Conservation (phyloP, 495 filamentous ascomycete species). For the Talaromyces thailandensis region DNA sequence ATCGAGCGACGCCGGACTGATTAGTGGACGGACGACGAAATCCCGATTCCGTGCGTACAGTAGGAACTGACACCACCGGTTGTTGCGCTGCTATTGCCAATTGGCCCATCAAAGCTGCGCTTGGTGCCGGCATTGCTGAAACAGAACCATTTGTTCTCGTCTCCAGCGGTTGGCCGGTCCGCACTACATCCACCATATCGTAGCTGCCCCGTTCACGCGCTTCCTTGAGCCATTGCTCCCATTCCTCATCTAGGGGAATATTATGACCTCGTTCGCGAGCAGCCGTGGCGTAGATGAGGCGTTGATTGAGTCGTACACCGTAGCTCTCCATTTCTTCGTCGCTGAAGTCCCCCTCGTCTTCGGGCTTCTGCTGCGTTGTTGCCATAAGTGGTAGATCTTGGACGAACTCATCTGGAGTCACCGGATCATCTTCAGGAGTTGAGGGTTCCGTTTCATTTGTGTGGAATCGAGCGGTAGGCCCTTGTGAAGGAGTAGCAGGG, state of each 20-base stretch:
- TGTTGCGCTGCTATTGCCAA: constrained; percentile 3
- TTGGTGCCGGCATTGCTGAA: constrained; percentile 12
- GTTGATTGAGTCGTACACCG: constrained; percentile 62
- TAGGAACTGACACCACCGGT: neutral
- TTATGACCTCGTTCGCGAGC: constrained; percentile 52
- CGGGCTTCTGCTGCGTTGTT: constrained; percentile 13
- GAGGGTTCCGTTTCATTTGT: constrained; percentile 22
- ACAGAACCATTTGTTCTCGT: constrained; percentile 18
- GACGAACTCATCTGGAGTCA: neutral
- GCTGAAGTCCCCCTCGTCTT: constrained; percentile 51
- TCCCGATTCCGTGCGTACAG: constrained; percentile 5
- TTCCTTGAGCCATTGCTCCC: constrained; percentile 82
- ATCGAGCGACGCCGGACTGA: constrained; percentile 17
- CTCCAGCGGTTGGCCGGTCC: constrained; percentile 27
- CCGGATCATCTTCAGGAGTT: constrained; percentile 14
- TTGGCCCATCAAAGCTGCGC: neutral
- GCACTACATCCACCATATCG: constrained; percentile 34
- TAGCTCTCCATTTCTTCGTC: constrained; percentile 64
- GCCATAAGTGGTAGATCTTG: neutral
- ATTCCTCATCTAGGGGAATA: constrained; percentile 66
- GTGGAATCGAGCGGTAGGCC: constrained; percentile 25
- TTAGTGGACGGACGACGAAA: constrained; percentile 16
- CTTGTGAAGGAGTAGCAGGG: constrained; percentile 22
- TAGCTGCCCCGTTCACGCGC: constrained; percentile 53
- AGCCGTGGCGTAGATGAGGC: constrained; percentile 59